These are phyloP conservation scores for Chrysosporium queenslandicum DNA, from an alignment of 2,329 filamentous ascomycete genomes.

Conservation along the genomic window DNA sequence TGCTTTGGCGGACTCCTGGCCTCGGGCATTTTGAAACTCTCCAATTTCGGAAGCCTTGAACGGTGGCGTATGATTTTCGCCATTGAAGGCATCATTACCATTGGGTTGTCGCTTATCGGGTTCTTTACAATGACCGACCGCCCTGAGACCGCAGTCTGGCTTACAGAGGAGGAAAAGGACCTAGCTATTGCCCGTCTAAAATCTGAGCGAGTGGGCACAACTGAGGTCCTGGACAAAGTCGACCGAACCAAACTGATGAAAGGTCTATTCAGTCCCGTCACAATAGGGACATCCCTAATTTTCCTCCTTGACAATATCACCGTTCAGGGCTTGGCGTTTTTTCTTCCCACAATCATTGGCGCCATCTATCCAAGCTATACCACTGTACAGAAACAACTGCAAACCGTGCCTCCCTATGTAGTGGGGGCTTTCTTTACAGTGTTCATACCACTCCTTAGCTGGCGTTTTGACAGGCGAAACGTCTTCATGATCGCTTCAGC, in stretches of 20 bases:
- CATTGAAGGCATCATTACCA: constrained; percentile 16
- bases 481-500: constrained; percentile 10
- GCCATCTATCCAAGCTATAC: constrained; percentile 19
- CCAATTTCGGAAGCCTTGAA: constrained; percentile 11
- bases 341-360: constrained; percentile 15
- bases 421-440: constrained; percentile 14
- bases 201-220: constrained; percentile 15
- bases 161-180: constrained; percentile 14
- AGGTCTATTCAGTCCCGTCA: constrained; percentile 14
- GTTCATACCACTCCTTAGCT: constrained; percentile 12
- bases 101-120: constrained; percentile 11
- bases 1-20: constrained; percentile 61
- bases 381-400: constrained; percentile 27
- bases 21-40: constrained; percentile 26
- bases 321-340: constrained; percentile 52
- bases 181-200: constrained; percentile 15
- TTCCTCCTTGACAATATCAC: constrained; percentile 58
- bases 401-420: constrained; percentile 16
- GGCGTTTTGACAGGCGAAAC: constrained; percentile 11
- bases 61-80: constrained; percentile 17
- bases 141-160: constrained; percentile 13
- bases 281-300: constrained; percentile 13
- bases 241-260: constrained; percentile 9
- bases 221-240: constrained; percentile 14
- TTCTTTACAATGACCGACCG: constrained; percentile 15